A percentile compares a stretch with the other conserved stretches of the same genome.
These are phyloP conservation scores for Cercospora citrullina DNA, from an alignment of 2,329 filamentous ascomycete species.

Conservation along the genomic window DNA sequence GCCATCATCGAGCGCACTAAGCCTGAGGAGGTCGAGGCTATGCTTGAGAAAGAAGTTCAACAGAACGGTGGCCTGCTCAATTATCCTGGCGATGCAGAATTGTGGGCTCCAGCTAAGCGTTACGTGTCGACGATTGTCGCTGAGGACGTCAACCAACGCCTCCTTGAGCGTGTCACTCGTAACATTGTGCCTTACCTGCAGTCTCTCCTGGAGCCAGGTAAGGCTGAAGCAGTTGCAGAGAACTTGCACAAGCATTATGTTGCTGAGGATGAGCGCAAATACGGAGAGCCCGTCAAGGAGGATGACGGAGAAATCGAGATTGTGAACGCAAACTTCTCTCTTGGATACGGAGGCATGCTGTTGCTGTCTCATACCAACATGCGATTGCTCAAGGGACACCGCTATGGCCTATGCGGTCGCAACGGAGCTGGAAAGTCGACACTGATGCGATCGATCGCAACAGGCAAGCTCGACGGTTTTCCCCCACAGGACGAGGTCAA, in stretches of 20 bases:
- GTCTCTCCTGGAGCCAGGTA: slow-evolving; percentile 63
- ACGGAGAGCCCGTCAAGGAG: slow-evolving; percentile 78
- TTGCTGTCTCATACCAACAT: slow-evolving; percentile 94
- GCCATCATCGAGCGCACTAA: slow-evolving; percentile 64
- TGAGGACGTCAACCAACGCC: slow-evolving; percentile 82
- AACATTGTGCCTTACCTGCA: slow-evolving; percentile 75
- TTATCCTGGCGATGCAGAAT: slow-evolving; percentile 60
- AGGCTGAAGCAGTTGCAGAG: slow-evolving; percentile 66
- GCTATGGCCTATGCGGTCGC: slow-evolving; percentile 93
- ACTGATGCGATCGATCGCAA: slow-evolving; percentile 93
- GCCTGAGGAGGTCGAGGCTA: slow-evolving; percentile 69
- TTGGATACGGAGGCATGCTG: slow-evolving; percentile 97
- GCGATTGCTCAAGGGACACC: slow-evolving; percentile 89
- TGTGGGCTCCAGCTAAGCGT: slow-evolving; percentile 66
- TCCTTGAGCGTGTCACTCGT: slow-evolving; percentile 68
- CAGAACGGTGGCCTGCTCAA: slow-evolving; percentile 63
- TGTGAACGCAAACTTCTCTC: slow-evolving; percentile 95
- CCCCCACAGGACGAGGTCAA: slow-evolving; percentile 87
- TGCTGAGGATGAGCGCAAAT: slow-evolving; percentile 83
- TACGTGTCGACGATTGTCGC: slow-evolving; percentile 84
- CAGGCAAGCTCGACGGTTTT: slow-evolving; percentile 95
- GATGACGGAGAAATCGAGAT: slow-evolving; percentile 94
- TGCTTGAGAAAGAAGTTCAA: slow-evolving; percentile 75
- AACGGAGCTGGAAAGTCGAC: slow-evolving; percentile 99
- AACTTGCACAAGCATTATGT: slow-evolving; percentile 76